Evolutionary conservation across 768 basidiomycete species (phyloP).

Genomic region (Pulveroboletus frians): DNA sequence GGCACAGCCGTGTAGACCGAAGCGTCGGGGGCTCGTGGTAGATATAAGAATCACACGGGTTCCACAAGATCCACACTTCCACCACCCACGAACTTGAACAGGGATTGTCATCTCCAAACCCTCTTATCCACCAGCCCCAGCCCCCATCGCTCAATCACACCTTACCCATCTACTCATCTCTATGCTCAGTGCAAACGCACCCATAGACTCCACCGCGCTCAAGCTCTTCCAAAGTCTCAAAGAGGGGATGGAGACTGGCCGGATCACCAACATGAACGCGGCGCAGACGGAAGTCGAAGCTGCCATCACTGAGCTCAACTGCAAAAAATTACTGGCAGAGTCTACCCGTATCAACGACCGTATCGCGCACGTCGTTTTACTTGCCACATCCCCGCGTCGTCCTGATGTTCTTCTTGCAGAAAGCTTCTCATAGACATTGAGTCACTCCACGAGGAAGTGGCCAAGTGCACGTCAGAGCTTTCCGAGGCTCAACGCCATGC

Average conservation of each 20-base stretch:
- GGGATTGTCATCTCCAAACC: neutral
- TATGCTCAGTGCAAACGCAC: slow-evolving; percentile 4
- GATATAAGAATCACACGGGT: slow-evolving; percentile 7
- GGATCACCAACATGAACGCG: slow-evolving; percentile 1
- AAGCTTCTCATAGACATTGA: slow-evolving; percentile 7
- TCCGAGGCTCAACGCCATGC: neutral
- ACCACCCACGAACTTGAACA: neutral
- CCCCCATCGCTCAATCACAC: neutral
- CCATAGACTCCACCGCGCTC: slow-evolving; percentile 1
- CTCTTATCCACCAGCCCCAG: neutral
- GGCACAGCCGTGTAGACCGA: slow-evolving; percentile 4
- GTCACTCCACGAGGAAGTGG: slow-evolving; percentile 2
- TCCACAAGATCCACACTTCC: slow-evolving; percentile 4
- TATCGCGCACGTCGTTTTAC: slow-evolving; percentile 2
- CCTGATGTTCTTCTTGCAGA: slow-evolving; percentile 5
- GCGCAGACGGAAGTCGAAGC: slow-evolving; percentile 8
- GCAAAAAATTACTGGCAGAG: neutral
- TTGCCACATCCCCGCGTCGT: neutral
- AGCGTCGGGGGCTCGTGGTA: neutral
- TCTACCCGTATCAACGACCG: neutral
- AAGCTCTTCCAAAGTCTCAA: slow-evolving; percentile 9
- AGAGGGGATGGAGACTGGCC: slow-evolving; percentile 9
- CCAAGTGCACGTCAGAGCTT: slow-evolving; percentile 9
- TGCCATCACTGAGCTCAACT: slow-evolving; percentile 8
- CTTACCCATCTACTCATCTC: neutral